Evolutionary conservation across 345 rosid genomes (phyloP), one percentile per base, ranked within the genome.

Genomic region (Erodium maritimum): DNA sequence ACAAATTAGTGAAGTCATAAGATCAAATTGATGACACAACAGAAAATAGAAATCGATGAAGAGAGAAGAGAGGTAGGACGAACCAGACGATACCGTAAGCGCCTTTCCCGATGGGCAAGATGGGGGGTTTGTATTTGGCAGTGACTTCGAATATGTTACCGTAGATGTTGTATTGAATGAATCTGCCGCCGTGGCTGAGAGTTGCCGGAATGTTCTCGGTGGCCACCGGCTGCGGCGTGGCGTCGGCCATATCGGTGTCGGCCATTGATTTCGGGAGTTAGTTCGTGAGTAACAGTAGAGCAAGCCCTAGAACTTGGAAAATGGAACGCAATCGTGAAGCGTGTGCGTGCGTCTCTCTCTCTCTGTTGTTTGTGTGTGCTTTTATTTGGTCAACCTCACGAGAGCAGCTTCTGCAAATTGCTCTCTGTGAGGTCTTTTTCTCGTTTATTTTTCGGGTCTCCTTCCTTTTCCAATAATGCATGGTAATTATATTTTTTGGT

Each of bases 1-100:
- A 50, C 59, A 4, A 33, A 23, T 42, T 23, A 57, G 17, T 4
- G 1, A 7, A 9, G 34, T 17, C 61, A 18, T 9, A 14, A 25
- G 23, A 56, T 8, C 61, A 33, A 52, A 2, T 10, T 5, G 20
- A 18, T 17, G 11, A 24, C 34, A 58, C 57, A 18, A 61, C 17
- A 22, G 1, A 53, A 37, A 8, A 57, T 14, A 45, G 19, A 46
- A 45, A 58, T 5, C 18, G 2, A 55, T 5, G 21, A n/a, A 24
- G 56, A 45, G 34, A 8, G 55, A 24, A 61, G 33, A 23, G 57
- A 24, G 60, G 34, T 71, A 17, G 33, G 34, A 55, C 71, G 14
- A 17, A 94, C 99, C 99, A 94, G 66, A 94, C 99, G 82, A 94
- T 87, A 67, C 99, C 99, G 60, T 90, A 94, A 14, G 99, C 99